Percentiles rank a stretch among this genome's conserved stretches.
Evolutionary conservation across 306 rosid species (phyloP).

Genomic region (Pyrus bretschneideri): DNA sequence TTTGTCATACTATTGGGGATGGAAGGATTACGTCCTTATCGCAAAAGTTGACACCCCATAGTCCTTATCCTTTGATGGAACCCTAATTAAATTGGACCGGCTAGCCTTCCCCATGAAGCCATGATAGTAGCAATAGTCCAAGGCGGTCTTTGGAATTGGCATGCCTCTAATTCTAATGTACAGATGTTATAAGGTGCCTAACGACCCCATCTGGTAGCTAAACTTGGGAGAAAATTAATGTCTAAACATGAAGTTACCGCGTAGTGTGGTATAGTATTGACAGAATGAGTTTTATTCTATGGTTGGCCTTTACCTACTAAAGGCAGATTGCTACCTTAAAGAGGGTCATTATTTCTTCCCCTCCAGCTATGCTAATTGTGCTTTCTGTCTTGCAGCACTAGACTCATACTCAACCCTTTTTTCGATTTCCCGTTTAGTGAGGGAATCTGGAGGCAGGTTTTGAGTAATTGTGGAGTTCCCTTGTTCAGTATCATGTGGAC

Average conservation of each 20-base stretch:
- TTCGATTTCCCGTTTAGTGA: neutral
- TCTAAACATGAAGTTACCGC: neutral
- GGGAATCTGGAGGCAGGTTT: neutral
- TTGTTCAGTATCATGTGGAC: neutral
- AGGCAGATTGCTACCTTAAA: neutral
- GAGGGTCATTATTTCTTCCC: neutral
- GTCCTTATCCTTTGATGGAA: neutral
- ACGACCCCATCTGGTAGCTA: neutral
- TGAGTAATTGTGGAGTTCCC: neutral
- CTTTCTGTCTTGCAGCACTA: neutral
- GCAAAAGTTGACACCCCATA: neutral
- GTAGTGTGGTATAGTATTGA: neutral
- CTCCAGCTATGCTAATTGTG: neutral
- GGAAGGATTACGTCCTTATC: neutral
- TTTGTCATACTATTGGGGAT: neutral
- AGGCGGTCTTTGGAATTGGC: neutral
- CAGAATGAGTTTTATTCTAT: neutral
- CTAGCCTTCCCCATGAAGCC: neutral
- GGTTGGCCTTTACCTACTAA: neutral
- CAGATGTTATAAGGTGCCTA: neutral
- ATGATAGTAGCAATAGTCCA: neutral
- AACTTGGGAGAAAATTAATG: neutral
- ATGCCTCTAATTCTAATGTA: neutral
- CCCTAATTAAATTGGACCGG: neutral
- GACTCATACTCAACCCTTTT: neutral